Base-by-base conservation (phyloP, 106 monocot species). In the Acorus gramineus region DNA sequence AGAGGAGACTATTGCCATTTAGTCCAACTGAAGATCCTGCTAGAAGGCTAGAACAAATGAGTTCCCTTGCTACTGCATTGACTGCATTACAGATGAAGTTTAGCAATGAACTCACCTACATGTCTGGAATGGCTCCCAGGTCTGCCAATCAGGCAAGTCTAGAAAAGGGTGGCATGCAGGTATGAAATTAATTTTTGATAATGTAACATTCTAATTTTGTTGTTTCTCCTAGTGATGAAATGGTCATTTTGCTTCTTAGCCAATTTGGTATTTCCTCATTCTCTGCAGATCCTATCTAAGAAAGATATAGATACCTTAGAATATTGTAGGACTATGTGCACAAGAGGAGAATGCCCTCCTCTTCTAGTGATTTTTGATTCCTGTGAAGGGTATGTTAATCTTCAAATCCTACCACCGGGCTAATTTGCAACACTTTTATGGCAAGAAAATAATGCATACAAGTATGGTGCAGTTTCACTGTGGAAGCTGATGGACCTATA, bases 121-220 rank as follows among this genome's bases (percentile, higher is more conserved):
- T 89, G 62, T 75, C 79, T 60, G 66, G 74, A 55, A 84, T 89
- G 93, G 86, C 86, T 11, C 65, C 79, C 59, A 81, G 67, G 42
- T 79, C 73, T 68, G 78, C 81, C 44, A 93, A 93, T 61, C 53
- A 52, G 42, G 82, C 89, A n/a, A 74, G 4, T 53, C 53, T 89
- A 49, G 93, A 94, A 66, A 79, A 72, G 66, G 93, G 78, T 48
- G 93, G 93, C 55, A 94, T 94, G 89, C 93, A 89, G 89, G 93
- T 89, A 56, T 46, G 55, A n/a, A 52, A 14, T 47, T 60, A 12
- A 58, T 5, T 60, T 49, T 54, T 6, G 7, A 55, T 44, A 11
- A 52, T 44, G 11, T 66, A 4, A 44, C 59, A 46, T 42, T 67
- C 63, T 48, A 3, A 8, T 3, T 56, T 45, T 12, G 7, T 4